Base-by-base conservation (phyloP, 371 early-diverging fungal species). In the Blakeslea trispora region DNA sequence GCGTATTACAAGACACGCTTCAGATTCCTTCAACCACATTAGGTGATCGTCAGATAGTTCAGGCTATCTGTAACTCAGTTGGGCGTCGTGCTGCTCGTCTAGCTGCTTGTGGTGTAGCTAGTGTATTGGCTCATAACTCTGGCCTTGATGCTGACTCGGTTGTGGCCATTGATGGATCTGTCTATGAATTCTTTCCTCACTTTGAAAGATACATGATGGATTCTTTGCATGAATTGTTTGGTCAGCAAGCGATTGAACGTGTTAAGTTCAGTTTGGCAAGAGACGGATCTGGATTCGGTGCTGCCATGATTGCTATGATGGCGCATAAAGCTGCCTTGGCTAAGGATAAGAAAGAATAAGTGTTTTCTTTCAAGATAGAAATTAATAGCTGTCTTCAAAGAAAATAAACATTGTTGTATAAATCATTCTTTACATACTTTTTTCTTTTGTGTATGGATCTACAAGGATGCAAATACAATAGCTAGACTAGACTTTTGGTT, bases 121-220 rank as follows among this genome's bases (percentile, higher is more conserved):
- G 88, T 34, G 80, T 96, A 43, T 78, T 95, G 50, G 81, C 79
- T 37, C 72, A 77, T 49, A 63, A 61, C 15, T 55, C 53, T 8
- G 59, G 50, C 23, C 83, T 95, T 21, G 95, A 91, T 24, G 37
- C 64, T 18, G 66, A 67, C 4, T 61, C 64, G 17, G 64, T 63
- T 18, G 63, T 77, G 32, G 77, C 77, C 34, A 90, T 97, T 56
- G 97, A 98, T 58, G 98, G 98, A 4, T 86, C 88, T 35, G 73
- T 98, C 59, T 98, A 88, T 75, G 91, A 93, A 72, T 86, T 87
- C 53, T 96, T 95, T 67, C 97, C 96, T 9, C 79, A 83, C 74
- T 97, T 91, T 72, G 87, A 86, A 49, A 75, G 85, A 51, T 80
- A 89, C 52, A 85, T 96, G 81, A 68, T 85, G n/a, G 71, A 74